Evolutionary conservation across 1,284 basidiomycete species (phyloP).

Genomic region (Pisolithus thermaeus): DNA sequence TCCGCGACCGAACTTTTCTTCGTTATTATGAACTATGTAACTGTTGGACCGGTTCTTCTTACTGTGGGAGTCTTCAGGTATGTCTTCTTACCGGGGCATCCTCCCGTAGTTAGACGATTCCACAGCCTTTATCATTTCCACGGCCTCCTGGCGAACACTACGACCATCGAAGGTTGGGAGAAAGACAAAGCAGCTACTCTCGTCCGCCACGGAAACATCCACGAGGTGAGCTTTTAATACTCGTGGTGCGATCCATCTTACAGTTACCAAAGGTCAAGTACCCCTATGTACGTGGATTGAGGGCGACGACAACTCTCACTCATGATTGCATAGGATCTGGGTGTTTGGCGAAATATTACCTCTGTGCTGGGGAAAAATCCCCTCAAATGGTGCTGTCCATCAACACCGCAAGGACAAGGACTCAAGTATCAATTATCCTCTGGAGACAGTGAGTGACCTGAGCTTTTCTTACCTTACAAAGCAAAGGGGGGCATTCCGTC

Average conservation of each 20-base stretch:
- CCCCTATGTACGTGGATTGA: slow-evolving; percentile 68
- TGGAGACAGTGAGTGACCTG: slow-evolving; percentile 75
- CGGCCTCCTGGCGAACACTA: slow-evolving; percentile 77
- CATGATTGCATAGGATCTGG: slow-evolving; percentile 60
- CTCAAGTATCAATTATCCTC: slow-evolving; percentile 69
- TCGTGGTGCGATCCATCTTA: neutral
- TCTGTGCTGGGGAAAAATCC: slow-evolving; percentile 74
- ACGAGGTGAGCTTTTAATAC: slow-evolving; percentile 48
- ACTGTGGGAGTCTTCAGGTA: slow-evolving; percentile 84
- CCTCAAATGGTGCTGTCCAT: slow-evolving; percentile 81
- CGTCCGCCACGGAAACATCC: slow-evolving; percentile 80
- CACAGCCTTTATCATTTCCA: slow-evolving; percentile 83
- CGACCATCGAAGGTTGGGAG: slow-evolving; percentile 97
- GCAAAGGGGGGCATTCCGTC: slow-evolving; percentile 5
- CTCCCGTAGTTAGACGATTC: neutral
- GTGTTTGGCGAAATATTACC: slow-evolving; percentile 63
- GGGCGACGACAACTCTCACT: slow-evolving; percentile 5
- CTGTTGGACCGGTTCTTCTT: slow-evolving; percentile 81
- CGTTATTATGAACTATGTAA: slow-evolving; percentile 82
- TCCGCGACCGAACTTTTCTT: slow-evolving; percentile 70
- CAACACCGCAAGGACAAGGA: slow-evolving; percentile 62
- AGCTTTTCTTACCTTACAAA: slow-evolving; percentile 11
- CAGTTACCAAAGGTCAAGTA: slow-evolving; percentile 65
- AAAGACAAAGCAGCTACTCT: slow-evolving; percentile 91
- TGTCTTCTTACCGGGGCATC: slow-evolving; percentile 9